Evolutionary conservation across 176 grass and related monocot species (phyloP).

Genomic region (Carex pumila): DNA sequence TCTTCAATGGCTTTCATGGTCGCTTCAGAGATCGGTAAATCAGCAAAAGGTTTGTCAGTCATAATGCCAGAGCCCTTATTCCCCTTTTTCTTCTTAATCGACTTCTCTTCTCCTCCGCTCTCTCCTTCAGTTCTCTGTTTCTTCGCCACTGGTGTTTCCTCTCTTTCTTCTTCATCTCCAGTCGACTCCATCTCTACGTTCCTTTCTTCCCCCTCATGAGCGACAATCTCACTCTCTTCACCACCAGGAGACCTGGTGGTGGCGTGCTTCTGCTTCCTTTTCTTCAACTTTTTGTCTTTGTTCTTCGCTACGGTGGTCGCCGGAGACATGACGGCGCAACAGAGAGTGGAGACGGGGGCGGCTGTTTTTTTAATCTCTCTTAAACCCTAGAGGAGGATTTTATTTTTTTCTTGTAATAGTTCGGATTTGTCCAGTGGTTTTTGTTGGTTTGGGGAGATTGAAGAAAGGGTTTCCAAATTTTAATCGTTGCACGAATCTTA

Average conservation of each 20-base stretch:
- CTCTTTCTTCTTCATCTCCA: not conserved
- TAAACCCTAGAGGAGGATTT: not conserved
- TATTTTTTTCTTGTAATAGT: no score
- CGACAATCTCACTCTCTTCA: not conserved
- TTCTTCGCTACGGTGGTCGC: not conserved
- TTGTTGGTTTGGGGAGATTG: not conserved
- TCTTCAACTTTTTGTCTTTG: slow-evolving; percentile 24
- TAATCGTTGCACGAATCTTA: not conserved
- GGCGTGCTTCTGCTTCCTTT: slow-evolving; percentile 13
- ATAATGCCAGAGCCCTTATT: slow-evolving; percentile 29
- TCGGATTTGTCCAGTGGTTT: not conserved
- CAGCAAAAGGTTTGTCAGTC: slow-evolving; percentile 29
- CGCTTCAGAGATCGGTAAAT: slow-evolving; percentile 26
- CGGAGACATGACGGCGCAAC: slow-evolving; percentile 6
- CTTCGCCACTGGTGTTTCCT: slow-evolving; percentile 14
- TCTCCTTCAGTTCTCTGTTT: slow-evolving; percentile 1
- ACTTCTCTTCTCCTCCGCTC: slow-evolving; percentile 2
- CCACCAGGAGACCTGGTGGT: not conserved
- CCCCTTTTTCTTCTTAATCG: slow-evolving; percentile 12
- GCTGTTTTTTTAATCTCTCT: not conserved
- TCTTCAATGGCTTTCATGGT: slow-evolving; percentile 39
- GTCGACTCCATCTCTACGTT: not conserved
- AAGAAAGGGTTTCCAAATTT: not conserved
- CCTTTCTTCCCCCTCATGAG: not conserved
- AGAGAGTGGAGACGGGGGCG: not conserved